Base-by-base conservation (phyloP, 345 rosid genomes). In the Citrus unshiu region DNA sequence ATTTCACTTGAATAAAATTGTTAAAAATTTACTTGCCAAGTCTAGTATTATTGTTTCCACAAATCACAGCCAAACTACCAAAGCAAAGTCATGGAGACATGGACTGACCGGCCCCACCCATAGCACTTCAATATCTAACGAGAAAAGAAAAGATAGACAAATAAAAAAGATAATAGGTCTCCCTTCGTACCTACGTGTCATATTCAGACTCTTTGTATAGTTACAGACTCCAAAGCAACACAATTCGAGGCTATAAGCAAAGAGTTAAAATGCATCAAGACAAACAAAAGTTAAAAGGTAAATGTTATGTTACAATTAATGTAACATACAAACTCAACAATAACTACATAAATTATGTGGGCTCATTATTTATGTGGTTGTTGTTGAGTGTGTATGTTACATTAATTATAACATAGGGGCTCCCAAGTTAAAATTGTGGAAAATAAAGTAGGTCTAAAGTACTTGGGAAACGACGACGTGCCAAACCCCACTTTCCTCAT, bases 401-500 rank as follows among this genome's bases (percentile, higher is more conserved):
- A 24, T 24, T 24, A 24, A 24, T 24, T 24, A 24, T 24, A 24
- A 24, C 25, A 24, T 24, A 24, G 25, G 25, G 25, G 0, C 25
- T 24, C 25, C 25, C 25, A 51, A 24, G 25, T 22, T 5, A 39
- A 40, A 30, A 4, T 43, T 2, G 49, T 16, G 7, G 21, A 16
- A 51, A 51, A 51, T 9, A 9, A 40, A 40, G 12, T 9, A 40
- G 1, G 13, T 13, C 18, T 16, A 35, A 32, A 69, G 72, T 68
- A 95, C 98, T 94, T 93, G 98, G 39, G 98, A 95, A 79, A 95
- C 98, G 40, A 93, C 98, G 43, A 93, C 94, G 84, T 95, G 98
- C 59, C 98, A 83, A 14, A 79, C 65, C 59, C 93, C 91, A 76
- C 86, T 84, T 51, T 89, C 91, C 78, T 76, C 89, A 9, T 90